Evolutionary conservation across 2,329 filamentous ascomycete genomes (phyloP).

Genomic region (Sporothrix phasma): DNA sequence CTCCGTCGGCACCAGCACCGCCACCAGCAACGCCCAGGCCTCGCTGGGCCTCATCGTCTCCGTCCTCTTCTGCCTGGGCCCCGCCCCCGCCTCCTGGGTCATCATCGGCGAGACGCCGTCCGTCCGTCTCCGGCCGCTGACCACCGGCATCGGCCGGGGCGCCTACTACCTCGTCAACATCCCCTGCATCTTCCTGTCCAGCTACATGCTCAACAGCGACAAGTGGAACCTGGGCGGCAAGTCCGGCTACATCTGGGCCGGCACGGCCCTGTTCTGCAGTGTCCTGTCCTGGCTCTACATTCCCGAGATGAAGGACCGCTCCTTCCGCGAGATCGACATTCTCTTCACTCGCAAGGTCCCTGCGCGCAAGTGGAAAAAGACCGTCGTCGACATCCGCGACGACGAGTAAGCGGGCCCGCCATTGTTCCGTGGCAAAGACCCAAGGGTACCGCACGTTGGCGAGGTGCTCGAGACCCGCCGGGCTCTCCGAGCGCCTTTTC

Average conservation of each 20-base stretch:
- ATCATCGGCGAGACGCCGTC: constrained; percentile 32
- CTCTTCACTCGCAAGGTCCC: constrained; percentile 43
- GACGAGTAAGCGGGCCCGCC: constrained; percentile 53
- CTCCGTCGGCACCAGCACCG: constrained; percentile 32
- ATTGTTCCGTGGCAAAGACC: no score
- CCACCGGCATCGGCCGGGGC: constrained; percentile 24
- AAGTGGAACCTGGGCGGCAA: constrained; percentile 39
- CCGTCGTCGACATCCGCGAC: constrained; percentile 46
- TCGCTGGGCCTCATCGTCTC: constrained; percentile 16
- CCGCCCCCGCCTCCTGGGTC: constrained; percentile 31
- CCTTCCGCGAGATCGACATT: constrained; percentile 54
- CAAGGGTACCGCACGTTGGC: no score
- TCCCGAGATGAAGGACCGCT: constrained; percentile 48
- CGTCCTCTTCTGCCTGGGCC: constrained; percentile 52
- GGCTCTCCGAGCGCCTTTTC: background rate
- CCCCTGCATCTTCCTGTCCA: constrained; percentile 23
- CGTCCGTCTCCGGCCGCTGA: constrained; percentile 27
- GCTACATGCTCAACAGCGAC: constrained; percentile 31
- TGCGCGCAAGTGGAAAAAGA: constrained; percentile 47
- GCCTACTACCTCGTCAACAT: constrained; percentile 25
- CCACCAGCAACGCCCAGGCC: constrained; percentile 22
- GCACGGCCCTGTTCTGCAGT: constrained; percentile 46
- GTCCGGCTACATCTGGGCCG: constrained; percentile 51
- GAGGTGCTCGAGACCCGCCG: background rate
- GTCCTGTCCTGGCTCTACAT: constrained; percentile 38